phyloP scores from a whole-genome alignment of 352 stramenopile genomes.

The Phytophthora pinifolia region DNA sequence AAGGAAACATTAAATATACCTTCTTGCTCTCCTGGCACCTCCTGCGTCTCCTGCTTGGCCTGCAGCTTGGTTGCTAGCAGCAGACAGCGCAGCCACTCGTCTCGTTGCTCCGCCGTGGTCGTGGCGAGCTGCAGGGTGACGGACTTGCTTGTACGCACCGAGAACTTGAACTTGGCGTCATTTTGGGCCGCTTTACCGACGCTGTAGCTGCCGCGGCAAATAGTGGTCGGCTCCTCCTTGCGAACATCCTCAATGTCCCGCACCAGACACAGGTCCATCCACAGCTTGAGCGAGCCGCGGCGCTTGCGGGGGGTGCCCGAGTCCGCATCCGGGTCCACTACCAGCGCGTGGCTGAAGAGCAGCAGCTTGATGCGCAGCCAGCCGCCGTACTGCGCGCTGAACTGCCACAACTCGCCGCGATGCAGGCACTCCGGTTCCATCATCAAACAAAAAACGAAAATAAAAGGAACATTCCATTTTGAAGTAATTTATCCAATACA shows the following conservation, averaged over 20 bases:
- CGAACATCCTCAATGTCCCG: constrained; percentile 30
- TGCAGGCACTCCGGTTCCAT: constrained; percentile 39
- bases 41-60: constrained; percentile 10
- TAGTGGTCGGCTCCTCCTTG: constrained; percentile 26
- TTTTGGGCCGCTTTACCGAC: constrained; percentile 10
- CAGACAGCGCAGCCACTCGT: constrained; percentile 52
- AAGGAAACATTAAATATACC: constrained; percentile 4
- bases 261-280: constrained; percentile 50
- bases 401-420: constrained; percentile 46
- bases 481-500: no score
- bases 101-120: constrained; percentile 29
- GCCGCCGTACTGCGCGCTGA: constrained; percentile 52
- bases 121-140: constrained; percentile 40
- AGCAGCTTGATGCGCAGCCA: constrained; percentile 49
- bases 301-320: constrained; percentile 42
- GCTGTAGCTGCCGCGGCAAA: constrained; percentile 23
- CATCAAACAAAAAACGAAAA: no score
- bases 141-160: constrained; percentile 34
- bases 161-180: constrained; percentile 32
- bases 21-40: constrained; percentile 2
- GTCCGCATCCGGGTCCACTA: constrained; percentile 51
- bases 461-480: no score
- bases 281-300: constrained; percentile 47
- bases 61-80: constrained; percentile 41
- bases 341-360: constrained; percentile 47